These are phyloP conservation scores for Solanum bulbocastanum DNA, from an alignment of 257 asterid genomes.

Conservation along the genomic window DNA sequence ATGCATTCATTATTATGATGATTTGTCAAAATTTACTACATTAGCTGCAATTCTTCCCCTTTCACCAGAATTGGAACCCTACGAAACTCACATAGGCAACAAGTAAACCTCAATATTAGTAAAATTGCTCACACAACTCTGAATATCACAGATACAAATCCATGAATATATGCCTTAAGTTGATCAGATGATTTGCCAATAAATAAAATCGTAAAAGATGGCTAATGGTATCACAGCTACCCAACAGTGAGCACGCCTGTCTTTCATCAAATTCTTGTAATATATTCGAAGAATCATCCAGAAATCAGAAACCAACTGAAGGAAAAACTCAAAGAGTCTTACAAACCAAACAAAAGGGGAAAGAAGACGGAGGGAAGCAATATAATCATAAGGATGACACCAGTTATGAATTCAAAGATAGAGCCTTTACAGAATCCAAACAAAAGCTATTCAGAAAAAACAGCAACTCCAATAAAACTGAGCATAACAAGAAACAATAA, in stretches of 20 bases:
- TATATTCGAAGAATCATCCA: not conserved
- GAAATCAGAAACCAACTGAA: not conserved
- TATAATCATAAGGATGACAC: not conserved
- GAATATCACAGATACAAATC: not conserved
- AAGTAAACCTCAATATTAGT: not conserved
- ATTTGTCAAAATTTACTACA: not conserved
- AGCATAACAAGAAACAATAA: not conserved
- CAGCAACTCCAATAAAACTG: not conserved
- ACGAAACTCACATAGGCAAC: not conserved
- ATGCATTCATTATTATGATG: not conserved
- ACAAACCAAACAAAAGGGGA: not conserved
- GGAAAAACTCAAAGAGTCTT: not conserved
- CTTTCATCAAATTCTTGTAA: not conserved
- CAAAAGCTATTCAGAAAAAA: not conserved
- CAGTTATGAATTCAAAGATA: not conserved
- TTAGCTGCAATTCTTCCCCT: not conserved
- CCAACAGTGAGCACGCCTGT: not conserved
- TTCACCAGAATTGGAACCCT: not conserved
- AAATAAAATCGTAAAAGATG: not conserved
- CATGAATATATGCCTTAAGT: not conserved
- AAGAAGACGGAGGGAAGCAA: not conserved
- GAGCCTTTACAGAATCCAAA: not conserved
- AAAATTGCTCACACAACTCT: not conserved
- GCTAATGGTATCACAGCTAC: not conserved
- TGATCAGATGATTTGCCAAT: not conserved